These are phyloP conservation scores for Bryum argenteum DNA, from an alignment of 225 moss, liverwort and hornwort genomes.

Conservation along the genomic window DNA sequence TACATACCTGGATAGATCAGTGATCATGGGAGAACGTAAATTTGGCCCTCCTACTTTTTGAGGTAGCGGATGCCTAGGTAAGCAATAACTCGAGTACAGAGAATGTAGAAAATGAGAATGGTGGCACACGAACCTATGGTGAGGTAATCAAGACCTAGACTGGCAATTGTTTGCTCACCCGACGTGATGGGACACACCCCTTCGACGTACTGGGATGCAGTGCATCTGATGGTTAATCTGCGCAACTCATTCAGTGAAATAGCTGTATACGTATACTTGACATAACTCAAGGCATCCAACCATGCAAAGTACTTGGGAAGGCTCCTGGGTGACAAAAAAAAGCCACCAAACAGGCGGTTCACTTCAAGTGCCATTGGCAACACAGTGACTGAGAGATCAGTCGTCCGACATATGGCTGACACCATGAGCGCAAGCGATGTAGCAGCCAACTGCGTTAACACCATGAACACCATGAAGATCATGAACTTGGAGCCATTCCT, in stretches of 20 bases:
- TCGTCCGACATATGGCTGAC: conserved; percentile 80
- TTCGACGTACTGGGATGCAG: conserved; percentile 46
- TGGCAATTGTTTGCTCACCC: conserved; percentile 59
- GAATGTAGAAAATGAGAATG: conserved; percentile 71
- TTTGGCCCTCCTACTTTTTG: conserved; percentile 43
- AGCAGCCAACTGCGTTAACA: conserved; percentile 79
- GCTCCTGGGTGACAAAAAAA: conserved; percentile 66
- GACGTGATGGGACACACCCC: conserved; percentile 59
- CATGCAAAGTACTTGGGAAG: conserved; percentile 81
- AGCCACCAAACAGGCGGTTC: conserved; percentile 83
- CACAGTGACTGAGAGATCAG: conserved; percentile 80
- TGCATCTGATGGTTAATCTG: conserved; percentile 56
- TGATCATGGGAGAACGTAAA: background rate
- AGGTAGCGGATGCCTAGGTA: conserved; percentile 87
- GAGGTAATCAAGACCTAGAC: conserved; percentile 72
- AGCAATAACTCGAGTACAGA: conserved; percentile 64
- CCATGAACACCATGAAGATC: conserved; percentile 82
- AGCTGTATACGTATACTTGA: conserved; percentile 84
- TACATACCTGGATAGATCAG: conserved; percentile 17
- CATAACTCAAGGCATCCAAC: conserved; percentile 82
- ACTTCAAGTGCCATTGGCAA: conserved; percentile 78
- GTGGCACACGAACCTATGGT: conserved; percentile 62
- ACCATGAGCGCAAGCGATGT: conserved; percentile 86
- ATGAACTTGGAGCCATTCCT: conserved; percentile 68
- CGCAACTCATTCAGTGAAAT: conserved; percentile 83